Evolutionary conservation across 2,329 filamentous ascomycete species (phyloP).

Genomic region (Orbilia blumenaviensis): DNA sequence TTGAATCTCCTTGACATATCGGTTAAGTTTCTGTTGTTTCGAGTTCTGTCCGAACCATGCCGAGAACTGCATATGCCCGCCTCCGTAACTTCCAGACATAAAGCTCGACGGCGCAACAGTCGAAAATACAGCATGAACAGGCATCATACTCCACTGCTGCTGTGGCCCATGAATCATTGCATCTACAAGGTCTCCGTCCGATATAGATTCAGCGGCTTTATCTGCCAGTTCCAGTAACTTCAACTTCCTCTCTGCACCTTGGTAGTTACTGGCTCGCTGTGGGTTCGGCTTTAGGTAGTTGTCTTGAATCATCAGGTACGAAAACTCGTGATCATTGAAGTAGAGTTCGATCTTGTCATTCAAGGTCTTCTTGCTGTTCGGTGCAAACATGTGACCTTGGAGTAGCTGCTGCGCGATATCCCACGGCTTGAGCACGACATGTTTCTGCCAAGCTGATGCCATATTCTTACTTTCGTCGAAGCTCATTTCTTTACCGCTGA

Average conservation of each 20-base stretch:
- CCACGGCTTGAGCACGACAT: constrained; percentile 95
- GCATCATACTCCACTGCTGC: constrained; percentile 98
- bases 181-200: constrained; percentile 94
- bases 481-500: constrained; percentile 76
- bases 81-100: constrained; percentile 78
- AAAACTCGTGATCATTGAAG: constrained; percentile 99
- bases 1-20: constrained; percentile 91
- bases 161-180: constrained; percentile 96
- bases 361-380: constrained; percentile 81
- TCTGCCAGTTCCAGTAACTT: constrained; percentile 88
- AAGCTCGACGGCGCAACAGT: constrained; percentile 91
- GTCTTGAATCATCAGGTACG: constrained; percentile 96
- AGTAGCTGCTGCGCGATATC: constrained; percentile 96
- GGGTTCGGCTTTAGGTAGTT: constrained; percentile 92
- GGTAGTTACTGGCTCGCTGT: constrained; percentile 68
- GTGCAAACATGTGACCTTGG: constrained; percentile 83
- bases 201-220: constrained; percentile 92
- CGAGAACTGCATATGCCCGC: constrained; percentile 76
- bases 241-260: constrained; percentile 74
- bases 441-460: constrained; percentile 97
- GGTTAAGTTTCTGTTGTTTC: constrained; percentile 78
- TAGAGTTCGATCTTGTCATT: constrained; percentile 99
- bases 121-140: constrained; percentile 92
- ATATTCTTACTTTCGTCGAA: constrained; percentile 89
- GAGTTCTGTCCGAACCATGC: constrained; percentile 96